Evolutionary conservation across 768 basidiomycete genomes (phyloP), one percentile per base, ranked within the genome.

Genomic region (Macrocybe gigantea): DNA sequence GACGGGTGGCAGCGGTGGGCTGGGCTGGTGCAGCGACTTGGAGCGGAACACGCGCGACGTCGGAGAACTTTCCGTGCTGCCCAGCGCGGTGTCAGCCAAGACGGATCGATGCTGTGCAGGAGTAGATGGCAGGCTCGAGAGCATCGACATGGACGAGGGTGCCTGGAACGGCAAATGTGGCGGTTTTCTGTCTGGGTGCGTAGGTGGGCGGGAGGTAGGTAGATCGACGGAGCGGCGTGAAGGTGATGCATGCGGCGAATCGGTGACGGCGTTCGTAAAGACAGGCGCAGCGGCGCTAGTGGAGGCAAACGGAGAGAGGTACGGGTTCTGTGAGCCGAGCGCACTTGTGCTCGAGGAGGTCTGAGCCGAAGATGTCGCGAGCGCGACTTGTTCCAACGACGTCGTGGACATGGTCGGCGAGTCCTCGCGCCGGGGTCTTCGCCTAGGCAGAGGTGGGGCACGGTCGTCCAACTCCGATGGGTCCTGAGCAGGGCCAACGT

Each of bases 181-280:
- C 11, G 56, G 56, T 46, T 76, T 77, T 13, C 77, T 74, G 52
- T 75, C 75, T 0, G 82, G 82, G 55, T 85, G 82, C 5, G 60
- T 75, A 1, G 82, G 82, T 0, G 80, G 72, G 1, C 38, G 35
- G 12, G 65, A 64, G 10, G 69, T 63, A 5, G 68, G 58, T 6
- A 69, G 59, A 32, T 68, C 64, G 12, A 42, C 22, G 6, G 53
- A 33, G 6, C 32, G 41, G 7, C 55, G 56, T 55, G 56, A 42
- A 48, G 70, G 66, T 1, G 68, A 66, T 38, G 48, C 45, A 1
- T 65, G 56, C 4, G 70, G 63, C 1, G 69, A 65, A 39, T 39
- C 31, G 40, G 31, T 41, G 10, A 42, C 14, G 4, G 45, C 30
- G 32, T 44, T 47, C 8, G 44, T 36, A 13, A 54, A 46, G 33